Evolutionary conservation across 805 yeast genomes (phyloP).

Genomic region (Wickerhamiella nectarea): DNA sequence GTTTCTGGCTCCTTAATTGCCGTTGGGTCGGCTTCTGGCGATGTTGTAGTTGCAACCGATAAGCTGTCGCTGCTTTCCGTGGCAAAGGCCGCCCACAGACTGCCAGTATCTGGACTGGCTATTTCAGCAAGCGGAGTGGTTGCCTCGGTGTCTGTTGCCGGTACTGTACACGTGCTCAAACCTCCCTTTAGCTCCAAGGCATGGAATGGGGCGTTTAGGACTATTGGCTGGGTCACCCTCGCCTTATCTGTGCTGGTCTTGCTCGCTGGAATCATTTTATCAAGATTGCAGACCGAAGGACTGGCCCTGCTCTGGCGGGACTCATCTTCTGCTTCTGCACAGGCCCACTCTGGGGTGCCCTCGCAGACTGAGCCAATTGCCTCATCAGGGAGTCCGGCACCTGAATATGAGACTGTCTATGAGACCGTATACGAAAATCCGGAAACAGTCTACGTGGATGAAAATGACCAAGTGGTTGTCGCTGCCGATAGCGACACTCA

Average conservation of each 20-base stretch:
- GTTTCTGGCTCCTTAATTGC: slow-evolving; percentile 14
- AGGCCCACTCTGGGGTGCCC: too few species aligned
- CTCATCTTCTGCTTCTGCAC: too few species aligned
- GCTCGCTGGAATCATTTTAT: neutral
- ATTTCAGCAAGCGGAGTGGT: slow-evolving; percentile 12
- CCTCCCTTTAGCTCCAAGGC: slow-evolving; percentile 2
- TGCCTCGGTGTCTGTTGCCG: slow-evolving; percentile 18
- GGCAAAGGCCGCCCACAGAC: slow-evolving; percentile 11
- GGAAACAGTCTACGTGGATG: too few species aligned
- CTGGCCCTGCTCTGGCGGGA: too few species aligned
- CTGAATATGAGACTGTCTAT: neutral
- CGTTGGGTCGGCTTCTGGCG: slow-evolving; percentile 17
- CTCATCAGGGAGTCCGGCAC: too few species aligned
- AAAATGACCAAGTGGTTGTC: too few species aligned
- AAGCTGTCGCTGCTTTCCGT: slow-evolving; percentile 5
- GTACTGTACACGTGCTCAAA: slow-evolving; percentile 11
- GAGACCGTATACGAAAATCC: neutral
- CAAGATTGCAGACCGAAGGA: neutral
- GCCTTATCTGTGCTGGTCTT: slow-evolving; percentile 3
- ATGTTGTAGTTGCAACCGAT: slow-evolving; percentile 12
- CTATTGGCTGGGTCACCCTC: slow-evolving; percentile 13
- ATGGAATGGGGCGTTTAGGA: neutral
- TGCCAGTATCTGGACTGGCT: slow-evolving; percentile 19
- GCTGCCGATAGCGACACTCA: too few species aligned
- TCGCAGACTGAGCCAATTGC: too few species aligned